A percentile compares a stretch with the other conserved stretches of the same genome.
Evolutionary conservation across 1,284 basidiomycete species (phyloP).

Genomic region (Chondrostereum purpureum): DNA sequence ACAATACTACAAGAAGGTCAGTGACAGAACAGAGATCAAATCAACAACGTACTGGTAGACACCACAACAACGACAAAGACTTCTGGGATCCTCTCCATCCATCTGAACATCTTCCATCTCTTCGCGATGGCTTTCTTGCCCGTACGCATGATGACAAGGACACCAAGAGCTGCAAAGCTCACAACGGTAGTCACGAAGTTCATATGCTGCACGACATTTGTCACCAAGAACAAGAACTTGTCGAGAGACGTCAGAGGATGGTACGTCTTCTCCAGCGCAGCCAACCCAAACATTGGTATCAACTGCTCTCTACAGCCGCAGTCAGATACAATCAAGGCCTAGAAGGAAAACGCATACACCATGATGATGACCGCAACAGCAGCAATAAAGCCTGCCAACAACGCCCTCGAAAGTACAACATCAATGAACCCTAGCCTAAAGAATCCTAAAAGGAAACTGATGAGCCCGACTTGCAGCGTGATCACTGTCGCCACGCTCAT

Average conservation of each 20-base stretch:
- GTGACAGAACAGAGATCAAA: slow-evolving; percentile 2
- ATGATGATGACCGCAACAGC: slow-evolving; percentile 73
- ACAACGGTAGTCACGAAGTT: slow-evolving; percentile 69
- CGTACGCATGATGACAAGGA: slow-evolving; percentile 55
- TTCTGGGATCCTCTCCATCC: slow-evolving; percentile 80
- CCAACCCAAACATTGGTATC: slow-evolving; percentile 76
- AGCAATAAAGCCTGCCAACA: slow-evolving; percentile 83
- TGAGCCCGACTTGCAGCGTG: slow-evolving; percentile 82
- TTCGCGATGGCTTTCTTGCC: slow-evolving; percentile 37
- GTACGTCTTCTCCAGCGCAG: slow-evolving; percentile 42
- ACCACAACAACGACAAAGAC: slow-evolving; percentile 66
- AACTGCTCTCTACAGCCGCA: slow-evolving; percentile 63
- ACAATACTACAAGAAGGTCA: slow-evolving; percentile 48
- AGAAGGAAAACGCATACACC: slow-evolving; percentile 36
- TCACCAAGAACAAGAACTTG: slow-evolving; percentile 73
- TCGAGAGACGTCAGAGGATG: slow-evolving; percentile 65
- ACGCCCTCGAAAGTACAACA: slow-evolving; percentile 85
- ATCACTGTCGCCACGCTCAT: slow-evolving; percentile 70
- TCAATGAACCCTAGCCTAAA: slow-evolving; percentile 91
- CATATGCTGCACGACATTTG: slow-evolving; percentile 48
- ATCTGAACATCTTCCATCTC: slow-evolving; percentile 50
- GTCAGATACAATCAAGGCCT: slow-evolving; percentile 1
- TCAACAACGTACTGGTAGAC: slow-evolving; percentile 60
- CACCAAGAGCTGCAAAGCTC: slow-evolving; percentile 59
- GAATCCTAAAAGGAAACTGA: slow-evolving; percentile 82